A percentile compares a stretch with the other conserved stretches of the same genome.
phyloP scores from a whole-genome alignment of 139 green algal genomes.

The Micractinium conductrix region DNA sequence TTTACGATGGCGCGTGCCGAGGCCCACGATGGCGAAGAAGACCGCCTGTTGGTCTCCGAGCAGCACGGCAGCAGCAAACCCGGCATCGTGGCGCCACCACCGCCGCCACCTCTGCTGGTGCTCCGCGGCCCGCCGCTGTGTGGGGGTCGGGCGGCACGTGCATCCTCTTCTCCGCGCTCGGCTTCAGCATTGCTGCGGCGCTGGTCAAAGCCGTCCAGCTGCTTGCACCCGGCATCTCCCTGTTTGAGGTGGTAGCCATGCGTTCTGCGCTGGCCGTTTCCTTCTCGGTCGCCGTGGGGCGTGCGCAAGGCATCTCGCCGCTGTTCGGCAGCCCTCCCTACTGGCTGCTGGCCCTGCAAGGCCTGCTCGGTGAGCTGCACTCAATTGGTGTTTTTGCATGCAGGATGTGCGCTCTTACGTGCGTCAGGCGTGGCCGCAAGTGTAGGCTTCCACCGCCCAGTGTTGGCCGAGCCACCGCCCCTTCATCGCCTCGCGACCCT shows the following conservation, averaged over 20 bases:
- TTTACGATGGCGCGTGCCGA: no score
- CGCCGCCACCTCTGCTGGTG: no score
- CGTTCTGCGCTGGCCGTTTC: neutral
- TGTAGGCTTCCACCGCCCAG: no score
- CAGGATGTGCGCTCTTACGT: neutral
- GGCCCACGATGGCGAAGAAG: no score
- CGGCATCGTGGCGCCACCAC: no score
- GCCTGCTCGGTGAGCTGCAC: neutral
- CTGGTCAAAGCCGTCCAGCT: neutral
- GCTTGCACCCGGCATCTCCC: neutral
- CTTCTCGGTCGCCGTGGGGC: neutral
- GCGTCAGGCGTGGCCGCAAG: no score
- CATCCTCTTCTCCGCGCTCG: neutral
- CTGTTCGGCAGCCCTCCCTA: neutral
- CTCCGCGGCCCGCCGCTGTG: no score
- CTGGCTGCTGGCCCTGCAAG: neutral
- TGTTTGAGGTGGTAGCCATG: neutral
- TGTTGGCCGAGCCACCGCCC: no score
- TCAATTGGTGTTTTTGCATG: no score
- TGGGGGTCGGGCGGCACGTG: neutral
- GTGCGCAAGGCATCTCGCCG: neutral
- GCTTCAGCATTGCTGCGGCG: neutral
- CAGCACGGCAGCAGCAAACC: no score
- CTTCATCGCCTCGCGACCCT: no score
- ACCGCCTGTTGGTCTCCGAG: no score